Evolutionary conservation across 192 early-diverging fungal genomes (phyloP), one percentile per base, ranked within the genome.

Genomic region (Radiomyces spectabilis): DNA sequence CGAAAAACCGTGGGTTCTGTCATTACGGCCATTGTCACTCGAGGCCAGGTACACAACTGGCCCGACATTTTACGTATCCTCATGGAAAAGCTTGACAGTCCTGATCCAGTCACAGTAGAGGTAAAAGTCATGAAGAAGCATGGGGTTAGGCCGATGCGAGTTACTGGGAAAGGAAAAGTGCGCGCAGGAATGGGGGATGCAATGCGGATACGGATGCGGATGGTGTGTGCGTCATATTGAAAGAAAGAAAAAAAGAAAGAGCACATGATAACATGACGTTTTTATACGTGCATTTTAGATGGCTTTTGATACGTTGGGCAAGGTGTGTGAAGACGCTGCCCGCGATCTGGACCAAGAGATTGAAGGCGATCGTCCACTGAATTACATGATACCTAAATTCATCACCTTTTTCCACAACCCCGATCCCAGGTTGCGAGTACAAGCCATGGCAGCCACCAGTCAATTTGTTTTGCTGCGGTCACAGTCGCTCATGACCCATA

Each of bases 311-410:
- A 88, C 90, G 5, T 58, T 99, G 57, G 74, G 79, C 69, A 96
- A 94, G 72, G 89, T 99, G 55, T 98, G 97, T 70, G 95, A 98
- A 64, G 97, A 98, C 59, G 86, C 83, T 43, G 75, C 85, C 39
- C 76, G 68, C 3, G 84, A 88, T 31, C 77, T 99, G 30, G 85
- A 92, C 38, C 68, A 80, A 44, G 81, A 86, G 30, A 77, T 84
- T 38, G 74, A 83, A 34, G 86, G 90, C 63, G 72, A 78, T 15
- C 73, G 83, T 27, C 80, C 83, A 1, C 85, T 93, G 26, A 81
- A 86, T 49, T 78, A 81, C 48, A 91, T 97, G 78, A 79, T 96
- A 31, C 89, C 88, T 50, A 85, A 85, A 66, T 86, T 98, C 63
- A 80, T 99, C 54, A 69, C 74, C 27, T 86, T 89, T 63, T 85